Evolutionary conservation across 106 monocot species (phyloP), one percentile per base, ranked within the genome.

Genomic region (Platanthera guangdongensis): DNA sequence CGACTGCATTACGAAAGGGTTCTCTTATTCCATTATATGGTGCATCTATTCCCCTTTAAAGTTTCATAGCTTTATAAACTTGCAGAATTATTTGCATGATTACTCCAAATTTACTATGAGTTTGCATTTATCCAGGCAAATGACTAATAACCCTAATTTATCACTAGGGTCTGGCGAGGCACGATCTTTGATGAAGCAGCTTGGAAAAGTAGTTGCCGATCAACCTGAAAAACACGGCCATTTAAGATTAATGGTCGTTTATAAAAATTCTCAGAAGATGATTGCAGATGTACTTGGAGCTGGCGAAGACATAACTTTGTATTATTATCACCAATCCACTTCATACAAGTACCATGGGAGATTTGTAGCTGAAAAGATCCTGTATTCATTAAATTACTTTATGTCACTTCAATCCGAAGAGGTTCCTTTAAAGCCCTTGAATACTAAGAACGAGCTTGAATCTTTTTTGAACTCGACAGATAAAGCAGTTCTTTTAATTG

Each of bases 141-240:
- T 72, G 19, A 21, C 65, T 65, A 65, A 65, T 21, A 22, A 51
- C 25, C 9, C 50, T 72, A 21, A 51, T 50, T 72, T 32, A 22
- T 72, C 51, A 15, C 62, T 84, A 97, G 96, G 96, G 96, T 91
- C 77, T 83, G 96, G 96, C 19, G 96, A 97, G 79, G 82, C 93
- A 47, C 81, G 91, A 83, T 87, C 87, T 52, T 71, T 97, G 25
- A 94, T 86, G 93, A 89, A 80, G 57, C 89, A 93, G 51, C 28
- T 97, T 19, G 46, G 75, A 19, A 74, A 51, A 59, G 5, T 76
- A 1, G 80, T 89, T 81, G 75, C 76, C 68, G 71, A 73, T 54
- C 79, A 82, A 50, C 55, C 81, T 59, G 82, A 69, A 51, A 77
- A 91, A 68, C 72, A 86, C 49, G 79, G 81, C 15, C 22, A 62